Percentiles rank a stretch among this genome's conserved stretches.
These are phyloP conservation scores for Casuarina glauca DNA, from an alignment of 306 rosid genomes.

Conservation along the genomic window DNA sequence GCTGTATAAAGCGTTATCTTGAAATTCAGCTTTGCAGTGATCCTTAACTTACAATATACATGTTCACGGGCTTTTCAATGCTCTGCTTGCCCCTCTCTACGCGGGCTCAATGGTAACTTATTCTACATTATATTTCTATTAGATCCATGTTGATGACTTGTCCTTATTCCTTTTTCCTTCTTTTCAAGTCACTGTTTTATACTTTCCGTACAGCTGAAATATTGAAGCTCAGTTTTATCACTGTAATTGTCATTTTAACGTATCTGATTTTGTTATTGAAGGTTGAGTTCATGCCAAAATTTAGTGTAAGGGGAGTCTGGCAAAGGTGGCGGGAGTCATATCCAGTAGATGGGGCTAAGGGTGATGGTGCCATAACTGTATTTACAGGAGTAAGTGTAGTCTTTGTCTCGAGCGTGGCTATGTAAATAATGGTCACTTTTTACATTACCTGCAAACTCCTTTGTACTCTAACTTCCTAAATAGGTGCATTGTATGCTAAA, in stretches of 20 bases:
- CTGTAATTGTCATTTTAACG: slow-evolving; percentile 20
- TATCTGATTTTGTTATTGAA: slow-evolving; percentile 43
- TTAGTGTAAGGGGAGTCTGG: slow-evolving; percentile 93
- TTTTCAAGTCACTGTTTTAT: neutral
- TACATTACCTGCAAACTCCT: neutral
- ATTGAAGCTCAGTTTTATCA: neutral
- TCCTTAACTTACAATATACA: slow-evolving; percentile 68
- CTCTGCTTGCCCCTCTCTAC: slow-evolving; percentile 81
- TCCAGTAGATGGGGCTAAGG: slow-evolving; percentile 59
- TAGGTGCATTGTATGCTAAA: slow-evolving; percentile 16
- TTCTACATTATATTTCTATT: slow-evolving; percentile 1
- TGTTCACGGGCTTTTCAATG: slow-evolving; percentile 96
- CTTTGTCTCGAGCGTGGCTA: slow-evolving; percentile 14
- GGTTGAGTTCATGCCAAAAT: slow-evolving; percentile 97
- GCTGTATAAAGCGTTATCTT: slow-evolving; percentile 20
- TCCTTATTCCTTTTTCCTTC: neutral
- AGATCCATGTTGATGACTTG: slow-evolving; percentile 7
- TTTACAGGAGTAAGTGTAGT: slow-evolving; percentile 85
- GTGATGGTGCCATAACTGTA: slow-evolving; percentile 61
- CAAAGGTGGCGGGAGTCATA: slow-evolving; percentile 93
- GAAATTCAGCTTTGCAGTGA: slow-evolving; percentile 27
- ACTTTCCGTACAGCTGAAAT: neutral
- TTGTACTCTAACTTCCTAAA: slow-evolving; percentile 20
- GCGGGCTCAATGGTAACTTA: slow-evolving; percentile 81
- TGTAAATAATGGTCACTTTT: slow-evolving; percentile 13